Conservation (phyloP, 106 monocot genomes). For the Triglochin maritima region DNA sequence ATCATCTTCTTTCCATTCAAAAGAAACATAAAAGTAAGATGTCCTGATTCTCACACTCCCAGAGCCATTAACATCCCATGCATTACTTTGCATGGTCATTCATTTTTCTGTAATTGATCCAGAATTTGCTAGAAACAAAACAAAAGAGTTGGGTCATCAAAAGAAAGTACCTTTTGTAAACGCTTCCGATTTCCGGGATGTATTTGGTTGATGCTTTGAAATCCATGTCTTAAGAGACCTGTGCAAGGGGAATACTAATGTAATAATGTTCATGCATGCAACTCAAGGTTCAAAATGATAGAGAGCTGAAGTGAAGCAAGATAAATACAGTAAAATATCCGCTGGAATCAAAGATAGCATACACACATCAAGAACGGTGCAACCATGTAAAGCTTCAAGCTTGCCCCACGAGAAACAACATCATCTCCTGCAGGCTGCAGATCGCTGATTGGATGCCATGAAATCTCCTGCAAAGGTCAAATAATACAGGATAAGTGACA, state of each 20-base stretch:
- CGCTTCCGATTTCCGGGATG: constrained; percentile 40
- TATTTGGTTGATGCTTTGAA: constrained; percentile 30
- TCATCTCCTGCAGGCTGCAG: constrained; percentile 71
- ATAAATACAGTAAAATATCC: too few relatives aligned
- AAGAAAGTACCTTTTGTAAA: constrained; percentile 36
- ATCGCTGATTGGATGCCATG: constrained; percentile 82
- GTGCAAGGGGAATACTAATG: background rate
- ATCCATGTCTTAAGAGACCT: constrained; percentile 82
- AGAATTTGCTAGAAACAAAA: too few relatives aligned
- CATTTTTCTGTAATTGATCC: too few relatives aligned
- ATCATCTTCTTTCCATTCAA: too few relatives aligned
- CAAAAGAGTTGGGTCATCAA: too few relatives aligned
- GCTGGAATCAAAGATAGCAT: background rate
- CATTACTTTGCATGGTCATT: too few relatives aligned
- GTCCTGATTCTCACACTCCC: too few relatives aligned
- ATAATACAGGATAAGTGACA: background rate
- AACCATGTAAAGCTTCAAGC: constrained; percentile 98
- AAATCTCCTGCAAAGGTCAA: constrained; percentile 59
- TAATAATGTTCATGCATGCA: too few relatives aligned
- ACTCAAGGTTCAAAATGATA: too few relatives aligned
- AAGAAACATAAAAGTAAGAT: too few relatives aligned
- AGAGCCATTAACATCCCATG: too few relatives aligned
- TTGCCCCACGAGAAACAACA: constrained; percentile 50
- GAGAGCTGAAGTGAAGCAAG: too few relatives aligned
- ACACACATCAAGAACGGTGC: constrained; percentile 80